These are phyloP conservation scores for Cetradonia linearis DNA, from an alignment of 495 filamentous ascomycete species.

Conservation along the genomic window DNA sequence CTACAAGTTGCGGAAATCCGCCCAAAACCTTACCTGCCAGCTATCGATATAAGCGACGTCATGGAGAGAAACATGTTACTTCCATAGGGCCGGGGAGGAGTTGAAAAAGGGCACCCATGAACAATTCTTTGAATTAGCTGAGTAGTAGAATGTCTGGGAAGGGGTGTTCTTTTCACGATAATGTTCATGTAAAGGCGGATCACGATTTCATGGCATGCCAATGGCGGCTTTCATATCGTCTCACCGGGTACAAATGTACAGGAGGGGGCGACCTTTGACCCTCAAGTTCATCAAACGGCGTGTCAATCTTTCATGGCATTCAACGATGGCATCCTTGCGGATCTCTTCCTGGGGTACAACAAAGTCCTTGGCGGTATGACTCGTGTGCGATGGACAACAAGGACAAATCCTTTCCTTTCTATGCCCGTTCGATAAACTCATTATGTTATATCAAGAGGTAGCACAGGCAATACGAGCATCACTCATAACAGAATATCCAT, in stretches of 20 bases:
- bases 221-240: neutral
- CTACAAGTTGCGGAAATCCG: fast-evolving
- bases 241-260: neutral
- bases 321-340: neutral
- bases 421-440: neutral
- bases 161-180: neutral
- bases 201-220: neutral
- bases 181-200: neutral
- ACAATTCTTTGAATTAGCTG: no score
- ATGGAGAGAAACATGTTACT: neutral
- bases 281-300: neutral
- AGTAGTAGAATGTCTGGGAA: neutral
- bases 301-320: neutral
- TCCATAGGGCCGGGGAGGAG: neutral
- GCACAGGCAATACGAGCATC: neutral
- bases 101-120: neutral
- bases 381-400: neutral
- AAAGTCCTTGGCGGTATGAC: neutral
- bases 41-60: neutral
- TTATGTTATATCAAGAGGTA: neutral
- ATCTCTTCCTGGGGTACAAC: neutral
- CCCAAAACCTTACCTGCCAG: neutral
- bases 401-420: neutral
- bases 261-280: neutral
- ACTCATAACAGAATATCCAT: neutral